Conservation (phyloP, 257 asterid species). For the Lycium barbarum region DNA sequence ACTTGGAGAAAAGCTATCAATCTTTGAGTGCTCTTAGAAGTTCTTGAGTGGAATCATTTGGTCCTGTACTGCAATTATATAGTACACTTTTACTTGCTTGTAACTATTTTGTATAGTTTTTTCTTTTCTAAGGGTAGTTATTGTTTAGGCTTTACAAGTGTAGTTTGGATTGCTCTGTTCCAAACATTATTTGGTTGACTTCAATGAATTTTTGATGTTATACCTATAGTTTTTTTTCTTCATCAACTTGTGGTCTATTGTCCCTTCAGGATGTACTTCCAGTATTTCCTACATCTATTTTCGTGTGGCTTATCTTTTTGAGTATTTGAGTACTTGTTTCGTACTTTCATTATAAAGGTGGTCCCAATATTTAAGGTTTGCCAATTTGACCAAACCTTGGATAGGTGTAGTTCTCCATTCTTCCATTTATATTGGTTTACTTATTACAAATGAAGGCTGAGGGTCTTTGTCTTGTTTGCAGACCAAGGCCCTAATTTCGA, state of each 20-base stretch:
- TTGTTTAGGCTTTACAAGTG: neutral
- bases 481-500: conserved; percentile 72
- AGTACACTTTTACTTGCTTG: neutral
- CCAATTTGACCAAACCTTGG: neutral
- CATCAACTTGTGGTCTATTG: neutral
- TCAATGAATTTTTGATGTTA: conserved; percentile 9
- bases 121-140: neutral
- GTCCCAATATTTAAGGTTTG: neutral
- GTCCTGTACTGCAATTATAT: neutral
- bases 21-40: conserved; percentile 19
- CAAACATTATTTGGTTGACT: neutral
- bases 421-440: neutral
- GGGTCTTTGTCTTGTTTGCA: conserved; percentile 43
- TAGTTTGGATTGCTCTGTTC: neutral
- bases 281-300: neutral
- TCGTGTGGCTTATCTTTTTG: neutral
- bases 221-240: conserved; percentile 16
- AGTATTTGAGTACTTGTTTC: neutral
- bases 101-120: neutral
- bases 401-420: neutral
- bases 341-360: neutral
- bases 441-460: conserved; percentile 14
- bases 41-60: conserved; percentile 20
- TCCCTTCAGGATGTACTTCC: conserved; percentile 8
- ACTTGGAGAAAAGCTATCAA: conserved; percentile 9